phyloP scores from a whole-genome alignment of 73 alveolate species.

The Blepharisma japonicum region DNA sequence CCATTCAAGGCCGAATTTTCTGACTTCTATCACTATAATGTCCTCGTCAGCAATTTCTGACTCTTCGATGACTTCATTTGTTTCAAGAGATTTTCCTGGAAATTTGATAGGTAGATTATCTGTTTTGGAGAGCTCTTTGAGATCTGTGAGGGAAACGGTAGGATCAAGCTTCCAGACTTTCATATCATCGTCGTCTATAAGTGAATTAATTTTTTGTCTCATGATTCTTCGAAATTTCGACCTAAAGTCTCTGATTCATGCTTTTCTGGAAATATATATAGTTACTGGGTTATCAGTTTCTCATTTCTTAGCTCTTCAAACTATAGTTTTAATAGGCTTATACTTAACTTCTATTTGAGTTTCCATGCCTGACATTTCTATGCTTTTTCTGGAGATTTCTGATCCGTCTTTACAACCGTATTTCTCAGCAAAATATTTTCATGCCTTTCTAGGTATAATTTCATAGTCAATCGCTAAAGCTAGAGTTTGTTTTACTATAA shows the following conservation, averaged over 20 bases:
- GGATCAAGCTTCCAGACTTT: too few relatives aligned
- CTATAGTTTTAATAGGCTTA: not conserved
- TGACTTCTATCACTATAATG: too few relatives aligned
- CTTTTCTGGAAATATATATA: not conserved
- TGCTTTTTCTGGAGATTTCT: not conserved
- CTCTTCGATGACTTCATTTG: too few relatives aligned
- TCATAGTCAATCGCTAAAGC: not conserved
- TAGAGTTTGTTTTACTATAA: not conserved
- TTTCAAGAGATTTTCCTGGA: too few relatives aligned
- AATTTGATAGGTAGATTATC: too few relatives aligned
- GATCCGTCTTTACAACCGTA: not conserved
- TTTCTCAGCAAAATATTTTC: not conserved
- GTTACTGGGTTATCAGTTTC: not conserved
- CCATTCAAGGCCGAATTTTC: too few relatives aligned
- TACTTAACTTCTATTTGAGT: not conserved
- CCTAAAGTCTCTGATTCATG: not conserved
- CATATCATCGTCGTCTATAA: too few relatives aligned
- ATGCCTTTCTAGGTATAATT: slow-evolving; percentile 11
- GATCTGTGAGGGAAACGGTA: too few relatives aligned
- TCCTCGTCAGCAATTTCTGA: too few relatives aligned
- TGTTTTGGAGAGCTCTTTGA: too few relatives aligned
- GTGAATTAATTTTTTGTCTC: too few relatives aligned
- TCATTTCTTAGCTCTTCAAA: not conserved
- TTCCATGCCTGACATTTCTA: not conserved
- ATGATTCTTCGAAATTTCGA: too few relatives aligned